phyloP scores from a whole-genome alignment of 2,329 filamentous ascomycete species.

The Ophiognomonia clavigignenti-juglandacearum region DNA sequence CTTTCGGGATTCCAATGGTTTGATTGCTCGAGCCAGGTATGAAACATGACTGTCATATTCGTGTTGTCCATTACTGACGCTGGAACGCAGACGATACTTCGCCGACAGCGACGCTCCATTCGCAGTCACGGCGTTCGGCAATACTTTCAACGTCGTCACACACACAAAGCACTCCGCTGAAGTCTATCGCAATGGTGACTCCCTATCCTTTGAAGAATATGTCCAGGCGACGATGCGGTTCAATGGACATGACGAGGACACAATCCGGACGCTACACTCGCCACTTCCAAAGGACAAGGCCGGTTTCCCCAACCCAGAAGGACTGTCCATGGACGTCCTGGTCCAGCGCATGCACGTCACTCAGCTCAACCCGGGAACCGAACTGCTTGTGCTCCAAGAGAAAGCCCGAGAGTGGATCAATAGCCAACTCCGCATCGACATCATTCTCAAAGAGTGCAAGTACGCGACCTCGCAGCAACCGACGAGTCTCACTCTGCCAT shows the following conservation, averaged over 20 bases:
- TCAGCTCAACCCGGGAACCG: background rate
- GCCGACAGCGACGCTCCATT: background rate
- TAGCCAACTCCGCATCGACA: too few relatives aligned
- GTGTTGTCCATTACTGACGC: background rate
- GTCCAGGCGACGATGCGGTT: background rate
- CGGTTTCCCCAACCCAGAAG: background rate
- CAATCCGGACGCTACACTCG: background rate
- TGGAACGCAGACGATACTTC: background rate
- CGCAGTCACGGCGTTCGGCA: background rate
- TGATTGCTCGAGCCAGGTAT: background rate
- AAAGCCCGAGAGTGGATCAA: too few relatives aligned
- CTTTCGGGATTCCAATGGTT: background rate
- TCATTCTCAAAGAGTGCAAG: too few relatives aligned
- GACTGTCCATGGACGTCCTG: background rate
- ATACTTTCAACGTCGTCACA: background rate
- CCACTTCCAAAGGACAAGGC: background rate
- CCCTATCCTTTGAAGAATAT: background rate
- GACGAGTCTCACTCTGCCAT: too few relatives aligned
- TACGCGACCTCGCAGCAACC: too few relatives aligned
- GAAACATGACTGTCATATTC: background rate
- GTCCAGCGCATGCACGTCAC: background rate
- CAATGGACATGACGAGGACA: background rate
- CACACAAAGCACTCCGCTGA: background rate
- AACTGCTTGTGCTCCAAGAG: too few relatives aligned
- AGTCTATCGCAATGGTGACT: background rate